Evolutionary conservation across 1,284 basidiomycete species (phyloP).

Genomic region (Hemileia vastatrix): DNA sequence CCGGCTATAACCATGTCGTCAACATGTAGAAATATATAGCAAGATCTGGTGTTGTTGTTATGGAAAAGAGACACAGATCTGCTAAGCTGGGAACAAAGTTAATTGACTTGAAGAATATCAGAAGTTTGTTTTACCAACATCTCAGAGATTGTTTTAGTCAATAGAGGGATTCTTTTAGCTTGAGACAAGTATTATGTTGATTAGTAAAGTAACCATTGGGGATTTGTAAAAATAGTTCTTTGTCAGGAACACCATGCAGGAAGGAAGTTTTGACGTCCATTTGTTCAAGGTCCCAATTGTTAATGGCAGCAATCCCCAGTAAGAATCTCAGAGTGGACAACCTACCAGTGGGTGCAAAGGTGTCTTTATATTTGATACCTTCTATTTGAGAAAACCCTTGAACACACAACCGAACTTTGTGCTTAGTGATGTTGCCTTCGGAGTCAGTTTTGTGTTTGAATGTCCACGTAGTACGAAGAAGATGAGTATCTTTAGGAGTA

Average conservation of each 20-base stretch:
- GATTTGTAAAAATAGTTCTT: conserved; percentile 46
- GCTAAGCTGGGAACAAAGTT: too few species aligned
- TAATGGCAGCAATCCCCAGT: conserved; percentile 44
- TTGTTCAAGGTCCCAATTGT: conserved; percentile 45
- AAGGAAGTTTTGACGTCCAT: conserved; percentile 48
- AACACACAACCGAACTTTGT: conserved; percentile 48
- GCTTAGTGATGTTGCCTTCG: conserved; percentile 36
- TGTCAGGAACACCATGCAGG: conserved; percentile 47
- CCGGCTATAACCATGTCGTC: too few species aligned
- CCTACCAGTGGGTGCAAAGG: conserved; percentile 46
- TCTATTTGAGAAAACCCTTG: conserved; percentile 48
- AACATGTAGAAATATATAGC: too few species aligned
- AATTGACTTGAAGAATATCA: too few species aligned
- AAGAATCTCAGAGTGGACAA: conserved; percentile 44
- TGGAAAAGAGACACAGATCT: too few species aligned
- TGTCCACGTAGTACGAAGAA: conserved; percentile 45
- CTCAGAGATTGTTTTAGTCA: too few species aligned
- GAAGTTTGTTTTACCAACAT: too few species aligned
- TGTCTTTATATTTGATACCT: conserved; percentile 48
- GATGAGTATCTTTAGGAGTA: too few species aligned
- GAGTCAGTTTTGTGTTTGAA: conserved; percentile 45
- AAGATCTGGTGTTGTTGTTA: too few species aligned
- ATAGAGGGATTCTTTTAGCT: too few species aligned
- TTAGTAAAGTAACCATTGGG: too few species aligned
- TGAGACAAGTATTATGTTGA: too few species aligned